Evolutionary conservation across 2,329 filamentous ascomycete genomes (phyloP).

Genomic region (Aspergillus quadricinctus): DNA sequence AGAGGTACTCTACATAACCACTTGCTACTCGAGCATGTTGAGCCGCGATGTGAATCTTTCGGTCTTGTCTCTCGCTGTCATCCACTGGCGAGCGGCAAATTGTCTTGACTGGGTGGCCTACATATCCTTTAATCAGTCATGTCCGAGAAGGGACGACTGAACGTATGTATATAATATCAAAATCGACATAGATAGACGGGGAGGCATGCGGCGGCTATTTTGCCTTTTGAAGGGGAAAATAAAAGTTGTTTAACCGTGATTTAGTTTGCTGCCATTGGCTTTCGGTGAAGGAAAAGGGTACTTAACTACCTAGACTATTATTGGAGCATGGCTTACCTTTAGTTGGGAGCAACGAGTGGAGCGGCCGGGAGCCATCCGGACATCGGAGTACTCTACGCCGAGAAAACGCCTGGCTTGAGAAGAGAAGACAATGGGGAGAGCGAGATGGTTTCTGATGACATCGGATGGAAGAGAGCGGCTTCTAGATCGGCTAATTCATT

Average conservation of each 20-base stretch:
- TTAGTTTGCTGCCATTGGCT: not conserved
- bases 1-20: not conserved
- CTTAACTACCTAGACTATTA: not conserved
- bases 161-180: not conserved
- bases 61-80: not conserved
- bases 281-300: not conserved
- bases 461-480: not conserved
- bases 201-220: not conserved
- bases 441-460: not conserved
- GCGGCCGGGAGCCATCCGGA: not conserved
- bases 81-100: not conserved
- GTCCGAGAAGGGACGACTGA: not conserved
- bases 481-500: not conserved
- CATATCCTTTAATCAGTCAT: not conserved
- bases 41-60: too few relatives aligned
- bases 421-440: not conserved
- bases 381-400: constrained; percentile 34
- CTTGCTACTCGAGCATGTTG: not conserved
- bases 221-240: not conserved
- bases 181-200: not conserved
- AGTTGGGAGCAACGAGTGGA: constrained; percentile 6
- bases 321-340: not conserved
- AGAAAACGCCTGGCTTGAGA: not conserved
- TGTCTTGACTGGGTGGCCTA: not conserved
- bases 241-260: not conserved